Percentiles rank a stretch among this genome's conserved stretches.
Conservation (phyloP, 108 stramenopile genomes). For the Schizochytrium sp. region DNA sequence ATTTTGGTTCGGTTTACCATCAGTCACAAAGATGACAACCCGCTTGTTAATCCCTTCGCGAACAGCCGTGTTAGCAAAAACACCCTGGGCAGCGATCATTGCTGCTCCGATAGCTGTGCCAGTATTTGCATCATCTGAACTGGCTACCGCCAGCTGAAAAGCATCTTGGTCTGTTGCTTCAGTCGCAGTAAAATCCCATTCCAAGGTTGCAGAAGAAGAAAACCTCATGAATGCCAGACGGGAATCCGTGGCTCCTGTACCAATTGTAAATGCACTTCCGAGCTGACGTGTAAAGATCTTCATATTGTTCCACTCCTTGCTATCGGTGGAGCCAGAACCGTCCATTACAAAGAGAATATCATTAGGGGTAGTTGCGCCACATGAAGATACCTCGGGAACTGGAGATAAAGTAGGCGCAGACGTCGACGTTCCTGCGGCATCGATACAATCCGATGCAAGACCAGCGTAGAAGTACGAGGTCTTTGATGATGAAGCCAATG, state of each 20-base stretch:
- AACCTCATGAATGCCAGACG: conserved; percentile 12
- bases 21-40: background rate
- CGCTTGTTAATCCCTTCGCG: conserved; percentile 12
- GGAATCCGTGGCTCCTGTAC: background rate
- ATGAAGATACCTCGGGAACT: background rate
- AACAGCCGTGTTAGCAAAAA: background rate
- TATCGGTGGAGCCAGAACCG: conserved; percentile 24
- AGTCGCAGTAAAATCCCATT: background rate
- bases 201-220: background rate
- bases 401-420: conserved; percentile 3
- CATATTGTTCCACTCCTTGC: conserved; percentile 29
- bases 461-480: conserved; percentile 5
- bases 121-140: background rate
- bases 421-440: background rate
- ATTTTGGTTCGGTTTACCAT: background rate
- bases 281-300: conserved; percentile 30
- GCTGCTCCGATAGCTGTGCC: background rate
- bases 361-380: background rate
- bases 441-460: background rate
- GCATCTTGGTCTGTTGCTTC: background rate
- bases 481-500: too few species aligned
- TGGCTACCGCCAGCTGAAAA: background rate
- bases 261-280: background rate
- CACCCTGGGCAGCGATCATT: background rate
- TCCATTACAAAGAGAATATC: conserved; percentile 21